These are phyloP conservation scores for Teratosphaeria gauchensis DNA, from an alignment of 2,329 filamentous ascomycete genomes.

Conservation along the genomic window DNA sequence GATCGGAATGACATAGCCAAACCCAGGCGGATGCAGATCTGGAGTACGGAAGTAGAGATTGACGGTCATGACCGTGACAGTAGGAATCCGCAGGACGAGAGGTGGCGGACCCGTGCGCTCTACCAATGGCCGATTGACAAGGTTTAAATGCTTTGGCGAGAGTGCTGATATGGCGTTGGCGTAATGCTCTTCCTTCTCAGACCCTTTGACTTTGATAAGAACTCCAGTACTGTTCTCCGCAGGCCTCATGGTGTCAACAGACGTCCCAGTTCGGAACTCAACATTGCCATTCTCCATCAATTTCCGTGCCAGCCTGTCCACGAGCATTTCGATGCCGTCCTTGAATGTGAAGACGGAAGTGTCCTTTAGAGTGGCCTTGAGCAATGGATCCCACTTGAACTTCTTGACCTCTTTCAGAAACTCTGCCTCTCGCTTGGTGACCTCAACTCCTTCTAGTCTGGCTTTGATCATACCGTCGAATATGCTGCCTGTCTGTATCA, in stretches of 20 bases:
- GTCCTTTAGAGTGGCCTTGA: conserved; percentile 24
- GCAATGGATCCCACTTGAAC: conserved; percentile 25
- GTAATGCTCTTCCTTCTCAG: conserved; percentile 20
- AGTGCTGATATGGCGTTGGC: conserved; percentile 58
- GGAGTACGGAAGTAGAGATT: conserved; percentile 73
- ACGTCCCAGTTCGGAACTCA: conserved; percentile 28
- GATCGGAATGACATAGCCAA: conserved; percentile 85
- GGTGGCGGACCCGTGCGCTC: conserved; percentile 29
- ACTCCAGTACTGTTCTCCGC: conserved; percentile 17
- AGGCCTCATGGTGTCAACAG: conserved; percentile 39
- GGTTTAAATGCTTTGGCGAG: conserved; percentile 29
- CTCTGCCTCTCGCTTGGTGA: conserved; percentile 26
- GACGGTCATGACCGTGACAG: conserved; percentile 75
- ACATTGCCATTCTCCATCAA: conserved; percentile 31
- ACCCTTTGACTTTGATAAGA: conserved; percentile 24
- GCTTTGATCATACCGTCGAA: conserved; percentile 21
- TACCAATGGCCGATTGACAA: conserved; percentile 3
- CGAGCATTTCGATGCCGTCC: conserved; percentile 33
- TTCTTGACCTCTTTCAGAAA: conserved; percentile 24
- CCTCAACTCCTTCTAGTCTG: conserved; percentile 23
- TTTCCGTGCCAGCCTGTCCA: conserved; percentile 26
- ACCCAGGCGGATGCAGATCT: conserved; percentile 59
- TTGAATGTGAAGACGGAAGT: conserved; percentile 36
- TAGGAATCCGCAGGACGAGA: conserved; percentile 51
- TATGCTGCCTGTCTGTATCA: conserved; percentile 35